A percentile compares a stretch with the other conserved stretches of the same genome.
These are phyloP conservation scores for Abrus precatorius DNA, from an alignment of 306 rosid species.

Conservation along the genomic window DNA sequence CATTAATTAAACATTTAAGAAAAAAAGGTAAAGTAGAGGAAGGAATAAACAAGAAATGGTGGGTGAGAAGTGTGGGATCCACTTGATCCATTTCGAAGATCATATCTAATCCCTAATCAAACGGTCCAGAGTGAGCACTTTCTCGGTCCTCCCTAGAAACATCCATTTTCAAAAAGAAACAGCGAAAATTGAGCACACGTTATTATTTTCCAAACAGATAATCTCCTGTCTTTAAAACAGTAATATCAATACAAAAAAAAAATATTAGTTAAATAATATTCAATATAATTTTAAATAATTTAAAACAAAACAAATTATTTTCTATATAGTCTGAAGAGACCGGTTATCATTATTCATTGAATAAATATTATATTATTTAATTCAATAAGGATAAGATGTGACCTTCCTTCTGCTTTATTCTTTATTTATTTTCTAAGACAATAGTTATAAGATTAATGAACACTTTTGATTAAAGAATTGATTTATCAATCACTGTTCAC, in stretches of 20 bases:
- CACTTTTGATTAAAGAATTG: not conserved
- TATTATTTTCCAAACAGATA: slow-evolving; percentile 48
- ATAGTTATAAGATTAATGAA: slow-evolving; percentile 25
- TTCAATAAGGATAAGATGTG: slow-evolving; percentile 61
- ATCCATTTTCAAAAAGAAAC: not conserved
- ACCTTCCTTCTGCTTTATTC: slow-evolving; percentile 42
- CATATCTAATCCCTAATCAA: slow-evolving; percentile 7
- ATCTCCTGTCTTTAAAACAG: slow-evolving; percentile 32
- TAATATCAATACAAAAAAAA: not conserved
- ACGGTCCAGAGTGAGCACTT: slow-evolving; percentile 34
- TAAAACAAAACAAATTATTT: not conserved
- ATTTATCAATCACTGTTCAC: not conserved
- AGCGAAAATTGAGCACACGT: not conserved
- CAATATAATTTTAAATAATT: not conserved
- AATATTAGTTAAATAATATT: not conserved
- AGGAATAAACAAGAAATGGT: slow-evolving; percentile 47
- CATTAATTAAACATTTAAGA: not conserved
- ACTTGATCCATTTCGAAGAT: slow-evolving; percentile 32
- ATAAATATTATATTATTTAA: not conserved
- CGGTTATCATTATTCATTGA: not conserved
- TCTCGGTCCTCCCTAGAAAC: not conserved
- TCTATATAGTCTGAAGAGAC: not conserved
- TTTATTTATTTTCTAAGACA: slow-evolving; percentile 29
- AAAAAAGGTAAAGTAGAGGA: not conserved
- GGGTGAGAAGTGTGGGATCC: slow-evolving; percentile 43